Percentiles rank a stretch among this genome's conserved stretches.
Conservation (phyloP, 495 filamentous ascomycete genomes). For the Hamigera avellanea region DNA sequence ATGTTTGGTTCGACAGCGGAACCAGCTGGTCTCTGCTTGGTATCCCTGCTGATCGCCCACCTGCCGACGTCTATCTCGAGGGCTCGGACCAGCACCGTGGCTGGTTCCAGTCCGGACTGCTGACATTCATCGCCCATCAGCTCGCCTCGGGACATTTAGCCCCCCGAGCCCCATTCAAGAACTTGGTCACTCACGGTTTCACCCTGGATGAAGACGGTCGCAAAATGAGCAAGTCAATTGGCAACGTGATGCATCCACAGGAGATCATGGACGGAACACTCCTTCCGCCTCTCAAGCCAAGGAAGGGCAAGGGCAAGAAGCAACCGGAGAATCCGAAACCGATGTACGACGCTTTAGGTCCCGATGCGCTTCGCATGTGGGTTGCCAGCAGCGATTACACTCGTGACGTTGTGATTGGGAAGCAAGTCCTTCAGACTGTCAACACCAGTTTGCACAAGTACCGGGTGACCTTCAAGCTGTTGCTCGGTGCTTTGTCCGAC, state of each 20-base stretch:
- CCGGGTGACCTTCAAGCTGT: constrained; percentile 74
- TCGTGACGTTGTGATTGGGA: constrained; percentile 67
- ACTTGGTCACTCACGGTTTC: constrained; percentile 89
- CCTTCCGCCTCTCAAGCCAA: constrained; percentile 43
- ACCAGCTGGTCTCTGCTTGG: constrained; percentile 74
- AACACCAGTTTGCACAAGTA: constrained; percentile 72
- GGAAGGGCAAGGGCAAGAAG: constrained; percentile 42
- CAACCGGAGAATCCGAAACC: constrained; percentile 33
- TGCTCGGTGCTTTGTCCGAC: constrained; percentile 66
- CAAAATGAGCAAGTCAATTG: constrained; percentile 97
- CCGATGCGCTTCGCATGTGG: constrained; percentile 88
- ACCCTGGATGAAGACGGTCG: constrained; percentile 77
- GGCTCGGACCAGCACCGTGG: constrained; percentile 92
- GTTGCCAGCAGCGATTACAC: constrained; percentile 87
- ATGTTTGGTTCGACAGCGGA: constrained; percentile 98
- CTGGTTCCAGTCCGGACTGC: constrained; percentile 98
- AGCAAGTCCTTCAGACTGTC: constrained; percentile 59
- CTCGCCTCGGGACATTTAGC: constrained; percentile 26
- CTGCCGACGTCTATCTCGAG: constrained; percentile 85
- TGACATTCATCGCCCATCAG: constrained; percentile 64
- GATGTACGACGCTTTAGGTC: constrained; percentile 49
- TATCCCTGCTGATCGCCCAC: constrained; percentile 26
- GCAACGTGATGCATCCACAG: constrained; percentile 74
- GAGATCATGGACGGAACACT: constrained; percentile 76
- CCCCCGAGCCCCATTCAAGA: constrained; percentile 58